Evolutionary conservation across 768 basidiomycete species (phyloP).

Genomic region (Mycena amicta): DNA sequence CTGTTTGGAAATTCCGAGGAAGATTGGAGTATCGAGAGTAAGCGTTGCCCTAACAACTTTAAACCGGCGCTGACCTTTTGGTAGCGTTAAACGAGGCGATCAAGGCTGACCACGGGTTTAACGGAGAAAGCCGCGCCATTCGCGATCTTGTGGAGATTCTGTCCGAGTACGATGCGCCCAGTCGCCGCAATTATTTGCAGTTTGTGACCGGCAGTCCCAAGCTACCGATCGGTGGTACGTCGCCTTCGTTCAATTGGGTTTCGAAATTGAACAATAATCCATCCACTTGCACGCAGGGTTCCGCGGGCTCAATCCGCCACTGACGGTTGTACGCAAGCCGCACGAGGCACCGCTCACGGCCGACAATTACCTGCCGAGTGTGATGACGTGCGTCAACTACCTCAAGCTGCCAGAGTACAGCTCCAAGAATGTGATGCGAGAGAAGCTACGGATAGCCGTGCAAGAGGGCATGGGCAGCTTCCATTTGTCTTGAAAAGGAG

Average conservation of each 20-base stretch:
- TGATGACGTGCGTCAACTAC: conserved; percentile 99
- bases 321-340: conserved; percentile 97
- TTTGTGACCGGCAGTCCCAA: conserved; percentile 98
- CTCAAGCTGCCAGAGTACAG: conserved; percentile 96
- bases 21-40: conserved; percentile 93
- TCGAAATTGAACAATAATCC: no score
- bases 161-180: conserved; percentile 71
- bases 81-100: conserved; percentile 84
- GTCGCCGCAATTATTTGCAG: conserved; percentile 87
- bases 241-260: not conserved
- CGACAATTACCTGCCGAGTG: conserved; percentile 94
- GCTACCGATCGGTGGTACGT: conserved; percentile 89
- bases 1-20: conserved; percentile 97
- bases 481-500: conserved; percentile 78
- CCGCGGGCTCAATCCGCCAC: conserved; percentile 88
- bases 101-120: conserved; percentile 98
- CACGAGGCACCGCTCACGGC: conserved; percentile 89
- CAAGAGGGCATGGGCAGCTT: conserved; percentile 95
- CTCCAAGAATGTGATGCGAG: conserved; percentile 78
- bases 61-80: not conserved
- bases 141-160: conserved; percentile 86
- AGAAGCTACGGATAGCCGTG: conserved; percentile 84
- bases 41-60: conserved; percentile 30
- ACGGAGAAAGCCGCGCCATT: conserved; percentile 90
- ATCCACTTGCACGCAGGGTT: no score